A percentile compares a stretch with the other conserved stretches of the same genome.
These are phyloP conservation scores for Babesia bovis DNA, from an alignment of 169 alveolate species.

Conservation along the genomic window DNA sequence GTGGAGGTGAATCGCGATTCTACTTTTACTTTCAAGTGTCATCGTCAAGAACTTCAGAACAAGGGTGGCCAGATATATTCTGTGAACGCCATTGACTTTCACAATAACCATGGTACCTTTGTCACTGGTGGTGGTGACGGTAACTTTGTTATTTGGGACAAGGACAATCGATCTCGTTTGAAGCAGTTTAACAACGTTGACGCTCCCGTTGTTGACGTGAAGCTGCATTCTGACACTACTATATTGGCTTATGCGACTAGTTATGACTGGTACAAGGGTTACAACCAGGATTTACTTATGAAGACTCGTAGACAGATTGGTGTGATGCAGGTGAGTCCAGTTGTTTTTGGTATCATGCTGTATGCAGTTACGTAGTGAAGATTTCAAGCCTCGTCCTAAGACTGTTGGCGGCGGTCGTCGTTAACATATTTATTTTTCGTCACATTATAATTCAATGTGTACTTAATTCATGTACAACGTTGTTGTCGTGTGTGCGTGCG, in stretches of 20 bases:
- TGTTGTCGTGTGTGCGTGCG: not conserved
- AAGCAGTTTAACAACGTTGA: conserved; percentile 55
- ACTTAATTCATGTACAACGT: too few species aligned
- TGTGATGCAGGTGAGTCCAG: conserved; percentile 48
- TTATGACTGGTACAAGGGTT: conserved; percentile 69
- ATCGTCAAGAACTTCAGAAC: conserved; percentile 48
- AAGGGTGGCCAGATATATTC: conserved; percentile 39
- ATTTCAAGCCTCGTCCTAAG: conserved; percentile 19
- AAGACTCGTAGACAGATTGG: conserved; percentile 42
- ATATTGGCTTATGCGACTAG: conserved; percentile 69
- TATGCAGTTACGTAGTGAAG: conserved; percentile 16
- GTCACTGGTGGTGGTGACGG: conserved; percentile 71
- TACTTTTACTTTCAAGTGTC: conserved; percentile 69
- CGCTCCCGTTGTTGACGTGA: conserved; percentile 68
- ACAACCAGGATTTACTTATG: conserved; percentile 24
- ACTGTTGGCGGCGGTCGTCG: conserved; percentile 24
- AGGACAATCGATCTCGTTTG: conserved; percentile 57
- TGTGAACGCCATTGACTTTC: conserved; percentile 68
- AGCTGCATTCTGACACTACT: conserved; percentile 50
- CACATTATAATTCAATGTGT: too few species aligned
- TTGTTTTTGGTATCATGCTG: not conserved
- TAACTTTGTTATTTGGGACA: conserved; percentile 65
- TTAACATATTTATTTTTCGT: too few species aligned
- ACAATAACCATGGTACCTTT: conserved; percentile 58
- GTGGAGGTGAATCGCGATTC: conserved; percentile 31